Evolutionary conservation across 345 rosid genomes (phyloP).

Genomic region (Salix udensis): DNA sequence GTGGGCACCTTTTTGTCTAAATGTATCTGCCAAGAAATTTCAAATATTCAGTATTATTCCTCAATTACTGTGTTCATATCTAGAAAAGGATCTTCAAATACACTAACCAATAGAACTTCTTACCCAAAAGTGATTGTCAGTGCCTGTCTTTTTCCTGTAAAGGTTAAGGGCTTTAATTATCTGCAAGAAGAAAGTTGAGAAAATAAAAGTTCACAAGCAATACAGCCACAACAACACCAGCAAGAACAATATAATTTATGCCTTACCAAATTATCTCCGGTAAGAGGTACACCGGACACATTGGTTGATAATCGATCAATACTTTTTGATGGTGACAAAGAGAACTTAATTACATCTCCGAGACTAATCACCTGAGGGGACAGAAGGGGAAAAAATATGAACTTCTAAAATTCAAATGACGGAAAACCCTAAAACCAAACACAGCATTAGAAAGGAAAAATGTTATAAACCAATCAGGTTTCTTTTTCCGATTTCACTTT

Average conservation of each 20-base stretch:
- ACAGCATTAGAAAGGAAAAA: background rate
- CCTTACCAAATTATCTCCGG: conserved; percentile 66
- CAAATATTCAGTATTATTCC: background rate
- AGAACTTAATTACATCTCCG: conserved; percentile 86
- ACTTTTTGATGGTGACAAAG: conserved; percentile 71
- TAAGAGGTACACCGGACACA: conserved; percentile 81
- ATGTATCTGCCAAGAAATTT: conserved; percentile 57
- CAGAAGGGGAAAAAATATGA: conserved; percentile 4
- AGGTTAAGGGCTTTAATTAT: conserved; percentile 92
- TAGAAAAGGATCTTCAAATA: background rate
- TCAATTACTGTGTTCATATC: background rate
- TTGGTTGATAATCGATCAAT: conserved; percentile 78
- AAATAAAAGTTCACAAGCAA: background rate
- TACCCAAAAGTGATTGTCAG: conserved; percentile 81
- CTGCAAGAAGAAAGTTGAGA: conserved; percentile 38
- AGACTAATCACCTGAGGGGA: conserved; percentile 67
- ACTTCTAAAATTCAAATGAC: background rate
- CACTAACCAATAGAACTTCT: background rate
- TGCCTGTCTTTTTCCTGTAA: conserved; percentile 82
- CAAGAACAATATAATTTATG: background rate
- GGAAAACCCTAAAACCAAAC: background rate
- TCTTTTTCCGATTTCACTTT: background rate
- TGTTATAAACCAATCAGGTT: background rate
- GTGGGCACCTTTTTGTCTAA: conserved; percentile 86
- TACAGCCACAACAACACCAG: background rate